phyloP scores from a whole-genome alignment of 2,329 filamentous ascomycete species.

The Rhinocladiella mackenziei region DNA sequence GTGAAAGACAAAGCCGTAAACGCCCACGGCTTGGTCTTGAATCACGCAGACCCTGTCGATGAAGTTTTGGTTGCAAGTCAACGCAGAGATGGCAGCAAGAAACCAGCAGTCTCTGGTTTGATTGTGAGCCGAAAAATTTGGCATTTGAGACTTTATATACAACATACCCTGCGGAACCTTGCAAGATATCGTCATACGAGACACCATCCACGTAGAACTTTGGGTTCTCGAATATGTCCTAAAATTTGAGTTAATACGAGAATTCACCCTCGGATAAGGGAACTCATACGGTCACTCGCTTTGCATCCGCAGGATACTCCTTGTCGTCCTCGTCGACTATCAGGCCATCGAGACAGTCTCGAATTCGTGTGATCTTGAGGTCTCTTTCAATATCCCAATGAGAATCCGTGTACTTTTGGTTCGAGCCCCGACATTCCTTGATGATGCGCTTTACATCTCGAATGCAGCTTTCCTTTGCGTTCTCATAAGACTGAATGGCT shows the following conservation, averaged over 20 bases:
- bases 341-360: slow-evolving; percentile 52
- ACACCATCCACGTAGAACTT: slow-evolving; percentile 74
- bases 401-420: slow-evolving; percentile 85
- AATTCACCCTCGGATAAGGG: not conserved
- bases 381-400: slow-evolving; percentile 82
- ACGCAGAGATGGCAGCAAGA: slow-evolving; percentile 71
- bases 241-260: slow-evolving; percentile 22
- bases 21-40: slow-evolving; percentile 68
- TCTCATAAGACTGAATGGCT: slow-evolving; percentile 65
- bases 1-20: slow-evolving; percentile 82
- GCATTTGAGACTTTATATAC: not conserved
- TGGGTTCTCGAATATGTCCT: slow-evolving; percentile 72
- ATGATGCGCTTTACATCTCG: slow-evolving; percentile 58
- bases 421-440: slow-evolving; percentile 66
- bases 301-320: slow-evolving; percentile 66
- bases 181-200: slow-evolving; percentile 71
- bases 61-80: slow-evolving; percentile 69
- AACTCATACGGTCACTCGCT: slow-evolving; percentile 57
- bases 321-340: slow-evolving; percentile 32
- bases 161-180: slow-evolving; percentile 54
- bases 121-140: not conserved
- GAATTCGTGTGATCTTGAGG: slow-evolving; percentile 51
- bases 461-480: slow-evolving; percentile 65
- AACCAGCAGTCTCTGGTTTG: slow-evolving; percentile 76
- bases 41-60: slow-evolving; percentile 72